Base-by-base conservation (phyloP, 352 stramenopile genomes). In the Pythium plurisporium region DNA sequence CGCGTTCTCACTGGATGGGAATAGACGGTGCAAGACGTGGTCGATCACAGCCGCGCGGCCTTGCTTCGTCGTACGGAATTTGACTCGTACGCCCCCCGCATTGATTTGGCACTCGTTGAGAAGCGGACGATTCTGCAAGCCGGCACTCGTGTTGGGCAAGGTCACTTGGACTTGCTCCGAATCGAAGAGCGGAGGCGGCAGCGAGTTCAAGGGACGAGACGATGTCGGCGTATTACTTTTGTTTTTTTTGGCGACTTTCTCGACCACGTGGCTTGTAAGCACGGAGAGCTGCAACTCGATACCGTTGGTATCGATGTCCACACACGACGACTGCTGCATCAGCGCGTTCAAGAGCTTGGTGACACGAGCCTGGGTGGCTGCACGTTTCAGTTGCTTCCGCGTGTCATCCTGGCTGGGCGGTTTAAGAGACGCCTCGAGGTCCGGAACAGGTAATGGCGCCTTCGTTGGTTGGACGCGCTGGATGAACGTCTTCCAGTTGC, bases 21-120 rank as follows among this genome's bases (percentile, higher is more conserved):
- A 59, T 9, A 55, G 4, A 15, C 38, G 53, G 1, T 79, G 65
- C 2, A 82, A 50, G 26, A 89, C 48, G 37, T 82, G 70, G 19
- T 82, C 67, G 49, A 86, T 64, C 2, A 79, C 72, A 19, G 82
- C 79, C 11, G 74, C 65, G 26, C 76, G 79, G 5, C 82, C 82
- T 41, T 81, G 65, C 51, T 73, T 70, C 10, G 78, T 87, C 23
- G 74, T 79, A 49, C 64, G 72, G 65, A 87, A 89, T n/a, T 70
- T 55, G 26, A 82, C 48, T 2, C 67, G 68, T 4, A 63, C 65
- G 15, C 76, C 76, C 2, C 64, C 70, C 31, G 65, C 71, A 45
- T 82, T 61, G 26, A 92, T 42, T 4, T 76, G 48, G 37, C 76
- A 88, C 54, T 87, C 76, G 40, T 87, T 79, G 27, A 74, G 65